Base-by-base conservation (phyloP, 768 basidiomycete species). In the Rhizopogon salebrosus region DNA sequence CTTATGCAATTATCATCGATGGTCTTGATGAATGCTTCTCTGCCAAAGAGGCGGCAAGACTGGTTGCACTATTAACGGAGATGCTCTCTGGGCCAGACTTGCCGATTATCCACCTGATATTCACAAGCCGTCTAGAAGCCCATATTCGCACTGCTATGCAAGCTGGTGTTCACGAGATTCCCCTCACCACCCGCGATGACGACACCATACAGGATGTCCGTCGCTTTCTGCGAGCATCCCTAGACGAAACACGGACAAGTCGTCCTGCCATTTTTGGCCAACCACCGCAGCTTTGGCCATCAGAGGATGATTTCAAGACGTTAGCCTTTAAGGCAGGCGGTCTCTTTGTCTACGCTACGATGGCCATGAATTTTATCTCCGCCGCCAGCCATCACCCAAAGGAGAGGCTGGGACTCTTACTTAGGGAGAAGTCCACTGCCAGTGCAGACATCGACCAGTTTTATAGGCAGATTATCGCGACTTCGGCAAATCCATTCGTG, bases 341-440 rank as follows among this genome's bases (percentile, higher is more conserved):
- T 14, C 51, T 52, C 7, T 61, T 61, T 26, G 38, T 62, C 3
- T 57, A 59, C 20, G 54, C 61, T 5, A 43, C 55, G 1, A 61
- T 57, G 9, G 52, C 49, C 11, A 23, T 62, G 26, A 54, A 52
- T 51, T 62, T 59, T 29, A 39, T 62, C 9, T 45, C 46, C 3
- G 48, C 54, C 38, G 20, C 5, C 2, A 13, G 43, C 22, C 43
- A 31, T 8, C 13, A 31, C 2, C 18, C 43, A 1, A 18, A 22
- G 13, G 13, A 43, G 13, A 45, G 29, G 20, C 43, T 31, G 22
- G 43, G 31, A 8, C 11, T 45, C 43, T 31, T 45, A 20, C 43
- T 45, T 20, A 3, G 18, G 3, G 18, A 45, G 20, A 4, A 4
- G 18, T 45, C 27, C 6, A 22, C 1, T 14, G 27, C 20, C 7